Base-by-base conservation (phyloP, 1,284 basidiomycete species). In the Cutaneotrichosporon curvatum region DNA sequence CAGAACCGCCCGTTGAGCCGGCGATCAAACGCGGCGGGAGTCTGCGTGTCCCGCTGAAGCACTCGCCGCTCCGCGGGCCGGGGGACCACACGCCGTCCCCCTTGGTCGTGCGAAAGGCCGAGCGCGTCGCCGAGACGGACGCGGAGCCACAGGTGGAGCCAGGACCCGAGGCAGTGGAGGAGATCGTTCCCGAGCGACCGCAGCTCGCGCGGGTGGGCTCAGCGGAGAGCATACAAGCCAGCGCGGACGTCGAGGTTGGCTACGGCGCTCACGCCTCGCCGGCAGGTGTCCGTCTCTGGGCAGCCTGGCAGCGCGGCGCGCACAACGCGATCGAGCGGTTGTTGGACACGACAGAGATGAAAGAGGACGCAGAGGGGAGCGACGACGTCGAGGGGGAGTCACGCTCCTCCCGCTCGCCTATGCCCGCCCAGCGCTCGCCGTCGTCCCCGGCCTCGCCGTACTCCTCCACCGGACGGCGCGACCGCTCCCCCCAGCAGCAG, bases 251-350 rank as follows among this genome's bases (percentile, higher is more conserved):
- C 2, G 25, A 31, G 10, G 25, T 12, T 12, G 36, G 30, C 4
- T 21, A 23, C 12, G 10, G 30, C 12, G 51, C 46, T 0, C 46
- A 47, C 23, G 41, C 45, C 18, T 41, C 43, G 25, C 37, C 52
- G 2, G 37, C 40, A 11, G 63, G 61, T 23, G 49, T 65, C 20
- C 62, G 60, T 37, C 50, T 62, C 2, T 66, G 60, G 61, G 61
- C 62, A 6, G 56, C 57, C 6, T 65, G 65, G 65, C 49, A 50
- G 39, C 47, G 55, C 9, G 48, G 50, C 15, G 47, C 48, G 2
- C 20, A 38, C 45, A 31, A 43, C 43, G 10, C 43, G 16, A 28
- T 50, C 23, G 43, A 41, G 34, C 28, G 39, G 25, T 39, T 50
- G 4, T 39, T 34, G 32, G 15, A 16, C 25, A 28, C 25, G 25